Base-by-base conservation (phyloP, 164 flowering plant genomes). In the Vitis labrusca region DNA sequence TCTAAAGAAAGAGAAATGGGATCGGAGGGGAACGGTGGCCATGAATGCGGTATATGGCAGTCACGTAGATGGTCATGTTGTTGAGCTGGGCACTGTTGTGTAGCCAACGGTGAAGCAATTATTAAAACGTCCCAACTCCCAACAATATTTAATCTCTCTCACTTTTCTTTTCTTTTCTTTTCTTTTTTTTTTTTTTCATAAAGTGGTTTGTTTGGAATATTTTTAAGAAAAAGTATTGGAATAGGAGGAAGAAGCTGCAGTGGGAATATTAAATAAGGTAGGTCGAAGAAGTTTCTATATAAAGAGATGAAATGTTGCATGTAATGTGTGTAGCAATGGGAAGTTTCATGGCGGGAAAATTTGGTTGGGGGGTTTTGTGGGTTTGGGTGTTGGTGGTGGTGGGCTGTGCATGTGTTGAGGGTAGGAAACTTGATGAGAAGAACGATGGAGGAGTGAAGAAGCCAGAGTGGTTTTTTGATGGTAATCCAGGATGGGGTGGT, bases 361-460 rank as follows among this genome's bases (percentile, higher is more conserved):
- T 27, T 37, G 61, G 37, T 30, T 37, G 37, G 51, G 48, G 57
- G 44, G 48, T 63, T 53, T 53, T 70, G 67, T 1, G 16, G 54
- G 54, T 70, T 62, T 37, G 6, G 44, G 37, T 61, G 27, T 56
- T 66, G 59, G 67, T 66, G 12, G 44, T 37, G 10, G 12, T 50
- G 60, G 27, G 58, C 7, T 15, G 29, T 32, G 60, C 49, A 48
- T 63, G 54, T 54, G 61, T 17, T 14, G 63, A 50, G 53, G 52
- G 76, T 10, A 73, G 74, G 68, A 61, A 73, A 27, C n/a, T 73
- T 9, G 76, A 63, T 54, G 73, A 66, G 72, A 68, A 63, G 47
- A 63, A 58, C 9, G 56, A 15, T 2, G 77, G 1, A 5, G 67
- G 32, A 13, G 60, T 69, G 63, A 79, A 72, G 79, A 65, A 75